Evolutionary conservation across 192 early-diverging fungal genomes (phyloP), one percentile per base, ranked within the genome.

Genomic region (Coemansia aciculifera): DNA sequence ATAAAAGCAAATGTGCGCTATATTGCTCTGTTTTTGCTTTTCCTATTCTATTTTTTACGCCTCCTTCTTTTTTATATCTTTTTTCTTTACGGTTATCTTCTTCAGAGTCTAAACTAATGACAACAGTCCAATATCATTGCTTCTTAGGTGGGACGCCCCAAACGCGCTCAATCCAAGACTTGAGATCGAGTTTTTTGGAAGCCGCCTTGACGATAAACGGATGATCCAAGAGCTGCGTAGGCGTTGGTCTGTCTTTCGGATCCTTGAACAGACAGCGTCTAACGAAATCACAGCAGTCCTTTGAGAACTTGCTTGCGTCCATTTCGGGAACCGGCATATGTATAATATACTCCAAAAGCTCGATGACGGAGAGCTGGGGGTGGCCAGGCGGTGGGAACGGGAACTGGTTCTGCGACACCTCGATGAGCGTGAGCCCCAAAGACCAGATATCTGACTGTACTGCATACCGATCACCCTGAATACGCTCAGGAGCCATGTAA

Each of bases 401-500:
- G 80, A 95, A 94, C 77, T 90, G 88, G 70, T 91, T 95, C 74
- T 93, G 88, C 3, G 95, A 95, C 5, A 96, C 87, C 79, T 99
- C 98, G 67, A 98, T 92, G 36, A 98, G 81, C 1, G 95, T 93
- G 64, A 99, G 79, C 0, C 94, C 94, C 46, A 98, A 75, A 10
- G 94, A 95, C 98, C 98, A 99, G n/a, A 98, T 89, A 72, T 98
- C 96, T 21, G 93, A 92, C 62, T 92, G 91, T 17, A 97, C 92
- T 1, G 92, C 89, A 68, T 99, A 93, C 38, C 85, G 81, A 73
- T 85, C 90, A 64, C 94, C 94, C 79, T 94, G 90, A 71, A 99
- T 98, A 37, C 98, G 88, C 74, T 99, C 98, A 49, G 98, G 98
- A 49, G 95, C 92, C 93, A 99, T 94, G 66, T 99, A 99, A 62